phyloP scores from a whole-genome alignment of 164 flowering plant species.

The Malania oleifera region DNA sequence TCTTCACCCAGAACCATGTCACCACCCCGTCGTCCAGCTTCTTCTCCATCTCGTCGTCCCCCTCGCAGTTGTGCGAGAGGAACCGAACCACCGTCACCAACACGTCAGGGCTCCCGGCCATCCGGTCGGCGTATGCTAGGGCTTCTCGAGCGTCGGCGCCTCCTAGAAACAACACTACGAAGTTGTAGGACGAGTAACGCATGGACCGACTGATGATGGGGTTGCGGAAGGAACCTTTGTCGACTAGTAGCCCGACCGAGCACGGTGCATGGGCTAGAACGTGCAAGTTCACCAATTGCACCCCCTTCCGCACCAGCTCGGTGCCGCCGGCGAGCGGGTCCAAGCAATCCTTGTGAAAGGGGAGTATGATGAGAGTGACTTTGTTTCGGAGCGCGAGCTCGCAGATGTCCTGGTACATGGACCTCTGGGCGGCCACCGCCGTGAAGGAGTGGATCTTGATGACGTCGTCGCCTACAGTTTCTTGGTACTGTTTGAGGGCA shows the following conservation, averaged over 20 bases:
- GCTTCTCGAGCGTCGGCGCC: conserved; percentile 75
- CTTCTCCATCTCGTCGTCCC: conserved; percentile 45
- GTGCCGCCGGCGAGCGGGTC: conserved; percentile 9
- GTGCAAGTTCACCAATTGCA: conserved; percentile 18
- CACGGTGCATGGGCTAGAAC: conserved; percentile 52
- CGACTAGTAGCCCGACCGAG: conserved; percentile 55
- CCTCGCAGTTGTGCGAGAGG: conserved; percentile 23
- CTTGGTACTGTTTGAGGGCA: conserved; percentile 36
- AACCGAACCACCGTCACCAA: conserved; percentile 43
- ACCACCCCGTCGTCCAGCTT: conserved; percentile 59
- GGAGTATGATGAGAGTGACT: conserved; percentile 44
- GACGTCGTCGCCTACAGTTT: conserved; percentile 11
- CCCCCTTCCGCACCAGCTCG: not conserved
- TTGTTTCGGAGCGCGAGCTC: conserved; percentile 40
- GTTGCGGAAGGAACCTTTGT: conserved; percentile 22
- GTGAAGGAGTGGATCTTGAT: conserved; percentile 39
- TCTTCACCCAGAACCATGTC: conserved; percentile 57
- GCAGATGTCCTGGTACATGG: conserved; percentile 74
- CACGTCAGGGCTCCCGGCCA: conserved; percentile 35
- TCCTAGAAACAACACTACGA: conserved; percentile 54
- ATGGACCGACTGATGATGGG: not conserved
- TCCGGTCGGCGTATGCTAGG: conserved; percentile 43
- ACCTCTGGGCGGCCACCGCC: conserved; percentile 28
- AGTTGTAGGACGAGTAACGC: conserved; percentile 3
- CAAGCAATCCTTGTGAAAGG: conserved; percentile 25